Percentiles rank a stretch among this genome's conserved stretches.
Evolutionary conservation across 1,284 basidiomycete genomes (phyloP).

Genomic region (Boletus chippewaensis): DNA sequence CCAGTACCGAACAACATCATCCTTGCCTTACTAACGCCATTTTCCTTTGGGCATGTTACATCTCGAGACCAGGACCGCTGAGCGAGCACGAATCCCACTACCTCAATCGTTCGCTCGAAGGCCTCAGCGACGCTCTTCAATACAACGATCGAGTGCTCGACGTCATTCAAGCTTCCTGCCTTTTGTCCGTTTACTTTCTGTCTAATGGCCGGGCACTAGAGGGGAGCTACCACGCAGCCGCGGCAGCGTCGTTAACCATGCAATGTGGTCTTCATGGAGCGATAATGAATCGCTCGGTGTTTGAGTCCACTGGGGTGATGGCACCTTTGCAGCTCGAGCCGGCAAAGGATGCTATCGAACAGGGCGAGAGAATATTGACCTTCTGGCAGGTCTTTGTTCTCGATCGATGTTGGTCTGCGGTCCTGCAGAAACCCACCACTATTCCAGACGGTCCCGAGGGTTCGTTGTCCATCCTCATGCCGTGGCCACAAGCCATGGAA

Average conservation of each 20-base stretch:
- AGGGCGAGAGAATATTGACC: conserved; percentile 56
- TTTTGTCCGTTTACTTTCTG: conserved; percentile 66
- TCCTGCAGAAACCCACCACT: conserved; percentile 49
- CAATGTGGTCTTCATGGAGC: conserved; percentile 58
- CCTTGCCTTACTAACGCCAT: conserved; percentile 71
- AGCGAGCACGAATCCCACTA: conserved; percentile 65
- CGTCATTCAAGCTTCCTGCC: conserved; percentile 64
- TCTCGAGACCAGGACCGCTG: conserved; percentile 61
- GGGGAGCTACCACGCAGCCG: conserved; percentile 64
- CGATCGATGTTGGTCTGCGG: conserved; percentile 61
- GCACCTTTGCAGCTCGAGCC: conserved; percentile 49
- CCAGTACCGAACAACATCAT: conserved; percentile 54
- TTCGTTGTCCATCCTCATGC: conserved; percentile 49
- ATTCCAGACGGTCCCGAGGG: conserved; percentile 45
- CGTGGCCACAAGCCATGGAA: conserved; percentile 57
- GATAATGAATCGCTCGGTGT: conserved; percentile 35
- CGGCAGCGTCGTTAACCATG: conserved; percentile 58
- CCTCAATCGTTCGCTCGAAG: conserved; percentile 52
- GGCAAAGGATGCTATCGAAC: conserved; percentile 47
- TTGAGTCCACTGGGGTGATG: conserved; percentile 31
- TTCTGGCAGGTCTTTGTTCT: conserved; percentile 69
- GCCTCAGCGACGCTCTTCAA: conserved; percentile 53
- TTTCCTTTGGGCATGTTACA: conserved; percentile 73
- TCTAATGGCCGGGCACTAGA: conserved; percentile 66
- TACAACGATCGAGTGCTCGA: conserved; percentile 52